Conservation (phyloP, 2,329 filamentous ascomycete genomes). For the Arthroderma uncinatum region DNA sequence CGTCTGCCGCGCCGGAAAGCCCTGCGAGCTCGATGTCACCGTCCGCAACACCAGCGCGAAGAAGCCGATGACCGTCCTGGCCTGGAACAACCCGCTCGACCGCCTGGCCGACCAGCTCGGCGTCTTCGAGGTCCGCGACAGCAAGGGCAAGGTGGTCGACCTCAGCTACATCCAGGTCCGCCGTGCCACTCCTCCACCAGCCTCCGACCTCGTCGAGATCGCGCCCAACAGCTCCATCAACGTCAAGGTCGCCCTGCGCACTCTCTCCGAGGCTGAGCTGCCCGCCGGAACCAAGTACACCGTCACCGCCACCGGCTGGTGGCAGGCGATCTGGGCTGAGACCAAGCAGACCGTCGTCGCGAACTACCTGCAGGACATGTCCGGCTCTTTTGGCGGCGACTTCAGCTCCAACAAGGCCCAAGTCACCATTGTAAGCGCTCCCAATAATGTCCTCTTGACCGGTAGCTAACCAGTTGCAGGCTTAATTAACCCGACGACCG, state of each 20-base stretch:
- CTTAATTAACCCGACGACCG: too few relatives aligned
- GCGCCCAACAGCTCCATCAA: conserved; percentile 18
- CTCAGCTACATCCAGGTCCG: conserved; percentile 26
- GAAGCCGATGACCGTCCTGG: conserved; percentile 24
- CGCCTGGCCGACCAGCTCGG: conserved; percentile 22
- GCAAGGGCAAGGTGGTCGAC: conserved; percentile 16
- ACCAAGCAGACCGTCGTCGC: conserved; percentile 17
- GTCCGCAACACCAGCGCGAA: conserved; percentile 23
- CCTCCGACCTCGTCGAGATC: conserved; percentile 25
- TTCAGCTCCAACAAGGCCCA: conserved; percentile 20
- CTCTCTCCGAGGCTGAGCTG: conserved; percentile 20
- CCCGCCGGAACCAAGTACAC: conserved; percentile 24
- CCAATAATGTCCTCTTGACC: too few relatives aligned
- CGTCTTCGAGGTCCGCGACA: conserved; percentile 23
- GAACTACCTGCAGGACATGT: conserved; percentile 17
- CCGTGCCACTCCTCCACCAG: conserved; percentile 23
- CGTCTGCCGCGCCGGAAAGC: conserved; percentile 9
- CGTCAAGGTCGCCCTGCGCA: conserved; percentile 20
- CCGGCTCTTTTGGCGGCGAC: conserved; percentile 15
- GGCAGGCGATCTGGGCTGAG: conserved; percentile 28
- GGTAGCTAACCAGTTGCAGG: too few relatives aligned
- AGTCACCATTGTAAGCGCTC: conserved; percentile 7
- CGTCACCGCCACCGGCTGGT: conserved; percentile 25
- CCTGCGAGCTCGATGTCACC: conserved; percentile 16
- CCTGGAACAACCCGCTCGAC: conserved; percentile 31